Evolutionary conservation across 768 basidiomycete species (phyloP).

Genomic region (Candolleomyces eurysporus): DNA sequence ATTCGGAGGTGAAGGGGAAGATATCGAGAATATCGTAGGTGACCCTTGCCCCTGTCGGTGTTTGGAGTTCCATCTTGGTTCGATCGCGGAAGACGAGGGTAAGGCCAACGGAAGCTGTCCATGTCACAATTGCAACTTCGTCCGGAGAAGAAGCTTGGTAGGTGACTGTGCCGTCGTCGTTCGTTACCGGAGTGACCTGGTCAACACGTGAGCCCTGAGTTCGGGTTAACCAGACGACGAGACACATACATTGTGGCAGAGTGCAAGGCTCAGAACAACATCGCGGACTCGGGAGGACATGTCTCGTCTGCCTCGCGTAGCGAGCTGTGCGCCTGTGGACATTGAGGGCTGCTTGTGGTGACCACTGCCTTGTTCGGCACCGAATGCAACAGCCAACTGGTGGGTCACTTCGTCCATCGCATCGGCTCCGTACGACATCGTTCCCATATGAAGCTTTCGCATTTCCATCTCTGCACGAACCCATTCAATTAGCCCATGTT

Average conservation of each 20-base stretch:
- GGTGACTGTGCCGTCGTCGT: constrained; percentile 92
- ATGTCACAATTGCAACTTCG: constrained; percentile 97
- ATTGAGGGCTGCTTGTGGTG: constrained; percentile 32
- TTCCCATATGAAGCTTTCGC: constrained; percentile 98
- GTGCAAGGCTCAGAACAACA: constrained; percentile 87
- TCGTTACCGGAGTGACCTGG: constrained; percentile 92
- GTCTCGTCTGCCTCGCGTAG: constrained; percentile 83
- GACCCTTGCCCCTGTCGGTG: constrained; percentile 60
- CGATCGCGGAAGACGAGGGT: constrained; percentile 89
- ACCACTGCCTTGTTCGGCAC: constrained; percentile 54
- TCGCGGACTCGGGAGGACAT: constrained; percentile 94
- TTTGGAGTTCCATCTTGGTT: constrained; percentile 81
- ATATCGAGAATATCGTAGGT: constrained; percentile 87
- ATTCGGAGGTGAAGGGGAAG: constrained; percentile 98
- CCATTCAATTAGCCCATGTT: background rate
- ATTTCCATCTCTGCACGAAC: constrained; percentile 88
- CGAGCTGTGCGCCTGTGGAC: constrained; percentile 78
- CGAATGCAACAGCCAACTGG: constrained; percentile 86
- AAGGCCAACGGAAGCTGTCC: constrained; percentile 92
- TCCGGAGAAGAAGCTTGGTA: constrained; percentile 99
- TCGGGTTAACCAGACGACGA: too few relatives aligned
- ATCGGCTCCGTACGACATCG: constrained; percentile 93
- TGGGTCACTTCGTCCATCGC: constrained; percentile 99
- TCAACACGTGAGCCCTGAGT: background rate
- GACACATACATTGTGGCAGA: constrained; percentile 93